Percentiles rank a stretch among this genome's conserved stretches.
Conservation (phyloP, 345 rosid genomes). For the Hibiscus tridactylites region DNA sequence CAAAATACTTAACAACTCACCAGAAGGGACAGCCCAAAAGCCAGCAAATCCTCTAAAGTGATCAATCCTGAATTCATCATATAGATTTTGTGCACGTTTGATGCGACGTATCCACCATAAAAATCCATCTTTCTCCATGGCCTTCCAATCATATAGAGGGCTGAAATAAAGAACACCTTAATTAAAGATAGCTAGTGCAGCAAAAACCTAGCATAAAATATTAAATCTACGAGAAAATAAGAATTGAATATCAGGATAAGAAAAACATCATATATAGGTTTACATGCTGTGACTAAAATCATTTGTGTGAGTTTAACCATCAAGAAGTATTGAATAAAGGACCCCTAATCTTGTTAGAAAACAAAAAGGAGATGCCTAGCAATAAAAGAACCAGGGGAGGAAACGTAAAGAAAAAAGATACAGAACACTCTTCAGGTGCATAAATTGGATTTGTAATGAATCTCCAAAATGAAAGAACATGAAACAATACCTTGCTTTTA, state of each 20-base stretch:
- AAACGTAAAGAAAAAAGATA: neutral
- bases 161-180: slow-evolving; percentile 29
- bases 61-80: slow-evolving; percentile 85
- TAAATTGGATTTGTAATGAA: neutral
- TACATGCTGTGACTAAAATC: neutral
- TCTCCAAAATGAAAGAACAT: neutral
- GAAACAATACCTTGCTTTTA: neutral
- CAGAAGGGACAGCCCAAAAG: slow-evolving; percentile 88
- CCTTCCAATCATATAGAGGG: slow-evolving; percentile 93
- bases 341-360: neutral
- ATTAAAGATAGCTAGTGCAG: slow-evolving; percentile 7
- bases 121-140: slow-evolving; percentile 78
- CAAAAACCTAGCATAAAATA: neutral
- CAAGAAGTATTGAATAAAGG: neutral
- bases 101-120: slow-evolving; percentile 88
- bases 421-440: neutral
- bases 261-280: neutral
- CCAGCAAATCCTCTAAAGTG: slow-evolving; percentile 99
- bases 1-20: slow-evolving; percentile 35
- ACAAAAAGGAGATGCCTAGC: neutral
- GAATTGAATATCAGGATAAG: neutral
- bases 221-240: neutral
- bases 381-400: neutral
- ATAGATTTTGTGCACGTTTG: slow-evolving; percentile 63
- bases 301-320: neutral